These are phyloP conservation scores for Ormosia emarginata DNA, from an alignment of 306 rosid genomes.

Conservation along the genomic window DNA sequence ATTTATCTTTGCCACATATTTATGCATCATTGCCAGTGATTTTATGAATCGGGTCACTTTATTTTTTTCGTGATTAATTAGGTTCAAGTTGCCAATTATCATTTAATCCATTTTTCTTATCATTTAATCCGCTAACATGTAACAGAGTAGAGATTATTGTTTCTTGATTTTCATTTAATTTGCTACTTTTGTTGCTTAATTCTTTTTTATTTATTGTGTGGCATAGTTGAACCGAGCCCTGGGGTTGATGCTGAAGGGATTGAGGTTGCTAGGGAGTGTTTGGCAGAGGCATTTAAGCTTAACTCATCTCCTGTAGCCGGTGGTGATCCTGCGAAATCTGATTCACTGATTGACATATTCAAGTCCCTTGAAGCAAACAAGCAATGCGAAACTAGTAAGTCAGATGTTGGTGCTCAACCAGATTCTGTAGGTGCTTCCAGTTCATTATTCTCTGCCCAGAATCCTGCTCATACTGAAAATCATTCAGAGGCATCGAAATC, in stretches of 20 bases:
- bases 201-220: neutral
- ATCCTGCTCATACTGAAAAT: constrained; percentile 18
- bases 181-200: neutral
- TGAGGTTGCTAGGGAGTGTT: constrained; percentile 82
- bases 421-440: constrained; percentile 38
- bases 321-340: constrained; percentile 33
- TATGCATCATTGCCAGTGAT: neutral
- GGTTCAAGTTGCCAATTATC: constrained; percentile 6
- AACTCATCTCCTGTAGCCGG: constrained; percentile 20
- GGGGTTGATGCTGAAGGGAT: constrained; percentile 74
- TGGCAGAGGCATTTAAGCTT: constrained; percentile 67
- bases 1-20: neutral
- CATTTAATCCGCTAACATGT: neutral
- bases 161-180: neutral
- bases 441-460: constrained; percentile 37
- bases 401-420: constrained; percentile 29
- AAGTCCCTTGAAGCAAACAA: constrained; percentile 44
- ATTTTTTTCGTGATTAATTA: constrained; percentile 1
- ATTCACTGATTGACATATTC: constrained; percentile 65
- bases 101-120: neutral
- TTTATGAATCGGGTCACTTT: too few relatives aligned
- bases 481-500: constrained; percentile 30
- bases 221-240: constrained; percentile 67
- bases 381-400: constrained; percentile 30
- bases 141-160: neutral